A percentile compares a stretch with the other conserved stretches of the same genome.
Evolutionary conservation across 345 rosid genomes (phyloP).

Genomic region (Kandelia obovata): DNA sequence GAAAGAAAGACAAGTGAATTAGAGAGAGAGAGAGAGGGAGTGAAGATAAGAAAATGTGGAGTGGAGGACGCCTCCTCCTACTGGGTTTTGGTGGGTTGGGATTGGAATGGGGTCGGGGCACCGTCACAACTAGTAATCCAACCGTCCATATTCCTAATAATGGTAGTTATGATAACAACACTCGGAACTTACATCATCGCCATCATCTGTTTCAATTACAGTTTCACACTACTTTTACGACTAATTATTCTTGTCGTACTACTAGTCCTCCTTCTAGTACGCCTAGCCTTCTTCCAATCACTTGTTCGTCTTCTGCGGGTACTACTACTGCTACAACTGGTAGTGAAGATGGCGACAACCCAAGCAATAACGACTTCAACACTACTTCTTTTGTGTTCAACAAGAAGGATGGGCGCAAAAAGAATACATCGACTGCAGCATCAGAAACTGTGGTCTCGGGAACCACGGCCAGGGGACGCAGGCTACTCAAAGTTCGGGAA

Average conservation of each 20-base stretch:
- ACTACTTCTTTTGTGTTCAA: no score
- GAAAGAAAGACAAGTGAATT: no score
- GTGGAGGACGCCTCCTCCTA: background rate
- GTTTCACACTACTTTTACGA: no score
- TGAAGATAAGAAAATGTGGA: background rate
- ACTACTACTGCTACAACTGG: background rate
- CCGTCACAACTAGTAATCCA: no score
- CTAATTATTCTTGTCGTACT: no score
- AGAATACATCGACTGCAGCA: no score
- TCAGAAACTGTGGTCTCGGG: constrained; percentile 42
- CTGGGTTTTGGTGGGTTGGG: background rate
- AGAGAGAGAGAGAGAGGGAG: background rate
- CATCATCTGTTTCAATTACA: no score
- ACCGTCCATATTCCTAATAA: no score
- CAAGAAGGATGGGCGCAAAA: no score
- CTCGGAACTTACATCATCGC: no score
- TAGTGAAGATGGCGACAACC: background rate
- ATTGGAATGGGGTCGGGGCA: constrained; percentile 1
- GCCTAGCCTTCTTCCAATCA: background rate
- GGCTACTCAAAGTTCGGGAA: constrained; percentile 72
- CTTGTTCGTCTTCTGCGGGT: background rate
- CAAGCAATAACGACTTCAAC: no score
- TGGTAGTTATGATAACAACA: no score
- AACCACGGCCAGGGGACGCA: constrained; percentile 87
- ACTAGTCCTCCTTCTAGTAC: background rate